Evolutionary conservation across 345 rosid genomes (phyloP).

Genomic region (Microcos paniculata): DNA sequence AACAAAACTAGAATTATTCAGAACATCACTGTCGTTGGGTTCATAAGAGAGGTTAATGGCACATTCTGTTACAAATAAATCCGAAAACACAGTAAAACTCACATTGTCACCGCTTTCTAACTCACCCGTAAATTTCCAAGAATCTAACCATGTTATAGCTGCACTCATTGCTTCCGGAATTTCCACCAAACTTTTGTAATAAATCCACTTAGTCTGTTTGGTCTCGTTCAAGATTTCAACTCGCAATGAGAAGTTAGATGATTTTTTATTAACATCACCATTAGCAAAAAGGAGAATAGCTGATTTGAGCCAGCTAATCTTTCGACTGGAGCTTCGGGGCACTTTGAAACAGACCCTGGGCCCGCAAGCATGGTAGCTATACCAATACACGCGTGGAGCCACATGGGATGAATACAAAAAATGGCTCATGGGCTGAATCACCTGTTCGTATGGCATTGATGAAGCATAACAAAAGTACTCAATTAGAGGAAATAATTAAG

Average conservation of each 20-base stretch:
- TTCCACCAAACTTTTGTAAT: neutral
- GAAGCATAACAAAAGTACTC: neutral
- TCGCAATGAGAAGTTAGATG: neutral
- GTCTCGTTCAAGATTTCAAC: neutral
- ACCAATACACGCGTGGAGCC: neutral
- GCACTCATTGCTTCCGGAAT: neutral
- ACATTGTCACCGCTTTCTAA: slow-evolving; percentile 21
- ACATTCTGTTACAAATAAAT: neutral
- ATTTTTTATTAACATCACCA: neutral
- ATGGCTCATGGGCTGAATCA: neutral
- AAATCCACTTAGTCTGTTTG: too few species aligned
- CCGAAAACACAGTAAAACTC: slow-evolving; percentile 1
- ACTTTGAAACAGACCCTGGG: neutral
- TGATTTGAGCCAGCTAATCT: slow-evolving; percentile 3
- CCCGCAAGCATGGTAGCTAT: neutral
- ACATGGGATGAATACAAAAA: neutral
- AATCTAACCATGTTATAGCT: slow-evolving; percentile 19
- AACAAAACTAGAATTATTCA: too few species aligned
- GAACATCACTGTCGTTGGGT: too few species aligned
- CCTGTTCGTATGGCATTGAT: too few species aligned
- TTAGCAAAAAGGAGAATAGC: neutral
- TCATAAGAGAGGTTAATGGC: slow-evolving; percentile 16
- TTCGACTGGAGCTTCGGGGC: neutral
- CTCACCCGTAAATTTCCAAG: slow-evolving; percentile 19
- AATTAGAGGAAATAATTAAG: neutral